Evolutionary conservation across 768 basidiomycete genomes (phyloP), one percentile per base, ranked within the genome.

Genomic region (Pilatotrama ljubarskyi): DNA sequence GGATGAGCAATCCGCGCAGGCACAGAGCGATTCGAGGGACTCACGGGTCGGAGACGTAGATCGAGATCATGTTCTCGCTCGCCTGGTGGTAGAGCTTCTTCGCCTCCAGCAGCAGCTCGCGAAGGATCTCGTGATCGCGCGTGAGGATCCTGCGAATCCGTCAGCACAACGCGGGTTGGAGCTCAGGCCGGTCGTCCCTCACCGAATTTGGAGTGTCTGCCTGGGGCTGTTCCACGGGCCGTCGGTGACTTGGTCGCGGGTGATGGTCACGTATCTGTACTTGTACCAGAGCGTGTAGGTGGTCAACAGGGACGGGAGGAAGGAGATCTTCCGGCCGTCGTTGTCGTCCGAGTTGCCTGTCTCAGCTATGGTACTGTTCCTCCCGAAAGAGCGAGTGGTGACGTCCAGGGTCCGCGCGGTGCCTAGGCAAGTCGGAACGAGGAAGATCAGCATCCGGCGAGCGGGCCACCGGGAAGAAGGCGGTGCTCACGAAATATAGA

Each of bases 91-190:
- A 86, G 7, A 70, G 70, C 26, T 70, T 75, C 72, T 82, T 84
- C 18, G 83, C 85, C 35, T 85, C 84, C n/a, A 77, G 64, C 3
- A 90, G 73, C 6, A 90, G 74, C 13, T 77, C 64, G 46, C 80
- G 77, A 17, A 89, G 74, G 25, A 83, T 64, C 0, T 66, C 60
- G 53, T 80, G 80, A 55, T 75, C 66, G 14, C 81, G 77, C 2
- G 81, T 75, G 59, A 87, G 59, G 46, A 89, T 82, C 51, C 86
- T 84, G 29, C 14, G 10, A 3, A 36, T 20, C 25, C 24, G 9
- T 63, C 38, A 62, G 55, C 41, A 46, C 15, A 10, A 8, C 6
- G 40, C 17, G 15, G 1, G 20, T 7, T 24, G 38, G 7, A 3
- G 14, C 11, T 36, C 14, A 14, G 17, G 20, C 17, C 18, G 14